Evolutionary conservation across 495 filamentous ascomycete species (phyloP).

Genomic region (Aspergillus indologenus): DNA sequence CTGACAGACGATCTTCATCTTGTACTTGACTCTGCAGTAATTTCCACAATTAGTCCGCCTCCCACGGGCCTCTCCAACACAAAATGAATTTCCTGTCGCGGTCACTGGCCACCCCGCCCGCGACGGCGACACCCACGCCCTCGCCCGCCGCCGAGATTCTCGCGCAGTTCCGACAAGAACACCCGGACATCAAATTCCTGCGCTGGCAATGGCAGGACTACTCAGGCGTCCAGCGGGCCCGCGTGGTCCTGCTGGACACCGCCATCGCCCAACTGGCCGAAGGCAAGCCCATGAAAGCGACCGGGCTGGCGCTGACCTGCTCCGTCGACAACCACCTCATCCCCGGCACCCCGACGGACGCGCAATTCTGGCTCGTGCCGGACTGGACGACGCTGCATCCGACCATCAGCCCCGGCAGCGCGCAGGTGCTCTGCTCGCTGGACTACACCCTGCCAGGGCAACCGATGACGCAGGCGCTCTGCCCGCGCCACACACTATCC

Average conservation of each 20-base stretch:
- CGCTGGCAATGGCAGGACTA: constrained; percentile 2
- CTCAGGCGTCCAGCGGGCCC: not conserved
- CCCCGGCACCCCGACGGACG: not conserved
- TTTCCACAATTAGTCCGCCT: not conserved
- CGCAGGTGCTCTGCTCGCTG: not conserved
- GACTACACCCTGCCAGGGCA: not conserved
- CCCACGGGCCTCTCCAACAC: no score
- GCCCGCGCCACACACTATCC: not conserved
- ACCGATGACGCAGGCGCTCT: not conserved
- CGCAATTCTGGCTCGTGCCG: not conserved
- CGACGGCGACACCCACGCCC: no score
- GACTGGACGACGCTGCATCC: not conserved
- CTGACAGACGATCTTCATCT: not conserved
- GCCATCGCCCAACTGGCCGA: not conserved
- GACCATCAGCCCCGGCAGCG: not conserved
- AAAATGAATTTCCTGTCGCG: not conserved
- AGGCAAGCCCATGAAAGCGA: not conserved
- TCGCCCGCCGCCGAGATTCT: not conserved
- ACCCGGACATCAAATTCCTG: not conserved
- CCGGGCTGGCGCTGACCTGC: not conserved
- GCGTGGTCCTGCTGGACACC: not conserved
- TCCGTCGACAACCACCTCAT: not conserved
- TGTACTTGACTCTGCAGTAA: no score
- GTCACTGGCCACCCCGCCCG: not conserved
- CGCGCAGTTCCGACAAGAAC: not conserved